Evolutionary conservation across 345 rosid genomes (phyloP), one percentile per base, ranked within the genome.

Genomic region (Sapria himalayana): DNA sequence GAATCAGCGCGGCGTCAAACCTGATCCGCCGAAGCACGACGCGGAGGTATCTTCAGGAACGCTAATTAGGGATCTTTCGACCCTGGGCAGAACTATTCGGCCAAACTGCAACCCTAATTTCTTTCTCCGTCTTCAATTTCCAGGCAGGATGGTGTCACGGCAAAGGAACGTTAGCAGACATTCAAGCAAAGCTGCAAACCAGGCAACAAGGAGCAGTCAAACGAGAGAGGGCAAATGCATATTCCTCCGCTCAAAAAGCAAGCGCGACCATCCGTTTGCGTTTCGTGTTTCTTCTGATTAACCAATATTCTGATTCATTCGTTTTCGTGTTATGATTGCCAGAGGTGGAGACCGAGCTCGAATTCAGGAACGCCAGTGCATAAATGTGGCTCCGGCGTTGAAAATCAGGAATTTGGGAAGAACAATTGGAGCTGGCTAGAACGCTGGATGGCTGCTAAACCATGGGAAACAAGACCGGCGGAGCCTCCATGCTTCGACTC

Each of bases 401-500:
- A 66, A 61, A 68, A 61, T 10, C 66, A 70, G 46, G 82, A 72
- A 49, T 69, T 78, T 48, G 91, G 76, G 41, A 73, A 66, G 61
- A 74, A 63, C 33, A 72, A 74, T 46, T 85, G 96, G 98, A 78
- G 89, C 55, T 86, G 98, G 98, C 70, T 86, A 9, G 98, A 81
- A 46, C 89, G 98, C 29, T 86, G 98, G 98, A 82, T 86, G 98
- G 94, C 93, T 1, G 82, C 93, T 29, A 63, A 69, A 63, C 98
- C 98, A 55, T 86, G 94, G 98, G 98, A 82, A 64, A 66, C 82
- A 5, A 55, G 94, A 45, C 55, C 78, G 66, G 70, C 74, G 85
- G 94, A 82, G 34, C 63, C 57, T 59, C 60, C 71, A 27, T 46
- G 46, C 4, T 17, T 57, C 9, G 65, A 64, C 20, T 48, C 52